Base-by-base conservation (phyloP, 805 yeast species). In the Wickerhamiella domercqiae region DNA sequence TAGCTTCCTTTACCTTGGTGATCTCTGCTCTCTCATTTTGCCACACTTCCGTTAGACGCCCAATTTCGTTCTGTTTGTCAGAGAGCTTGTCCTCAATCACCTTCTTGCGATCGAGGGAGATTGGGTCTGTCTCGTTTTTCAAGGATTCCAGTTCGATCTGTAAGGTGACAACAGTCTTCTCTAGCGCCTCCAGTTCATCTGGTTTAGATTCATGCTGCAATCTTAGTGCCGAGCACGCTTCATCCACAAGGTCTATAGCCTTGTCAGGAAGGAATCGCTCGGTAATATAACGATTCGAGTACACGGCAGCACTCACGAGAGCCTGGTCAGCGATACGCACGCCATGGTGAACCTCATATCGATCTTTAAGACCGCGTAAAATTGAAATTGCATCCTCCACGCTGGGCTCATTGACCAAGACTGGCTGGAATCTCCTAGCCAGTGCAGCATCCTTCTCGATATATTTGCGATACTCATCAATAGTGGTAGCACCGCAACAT, bases 401-500 rank as follows among this genome's bases (percentile, higher is more conserved):
- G 3, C 78, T 65, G 14, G 98, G 98, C 53, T 90, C 97, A 41
- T 72, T 73, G 26, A 87, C 76, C 41, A 71, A 52, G 21, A 87
- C 93, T 1, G 94, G 79, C 50, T 87, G 94, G 57, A 87, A 86
- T 59, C 98, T 75, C 69, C 98, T 80, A 61, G 87, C 98, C 57
- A 90, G 87, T 1, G 98, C 98, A 59, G 95, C 98, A 60, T 90
- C 98, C 60, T 87, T 87, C 55, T 90, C 84, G 43, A 90, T 76
- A 54, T 78, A 75, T 54, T 84, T 77, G 55, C 97, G 73, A 67
- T 90, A 90, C 63, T 90, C 98, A 40, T 78, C 78, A 50, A 83
- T 77, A 1, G 98, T 90, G 20, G 98, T 90, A 20, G 98, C 98
- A 64, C 98, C 98, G 55, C 86, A 86, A 61, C 96, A 93, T 60